Percentiles rank a stretch among this genome's conserved stretches.
Conservation (phyloP, 805 yeast genomes). For the Schwanniomyces vanrijiae region DNA sequence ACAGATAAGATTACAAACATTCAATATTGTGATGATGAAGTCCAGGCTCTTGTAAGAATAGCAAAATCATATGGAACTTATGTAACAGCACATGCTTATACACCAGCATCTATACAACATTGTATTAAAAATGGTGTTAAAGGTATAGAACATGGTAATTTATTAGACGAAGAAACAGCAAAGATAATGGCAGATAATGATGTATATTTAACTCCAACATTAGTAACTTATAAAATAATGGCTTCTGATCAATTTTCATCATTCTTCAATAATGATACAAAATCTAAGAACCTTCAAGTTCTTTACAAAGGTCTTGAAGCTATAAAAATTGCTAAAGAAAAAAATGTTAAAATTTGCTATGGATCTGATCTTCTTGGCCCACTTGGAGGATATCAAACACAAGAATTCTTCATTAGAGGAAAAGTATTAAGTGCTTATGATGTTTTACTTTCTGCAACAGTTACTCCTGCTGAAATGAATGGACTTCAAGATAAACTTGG, state of each 20-base stretch:
- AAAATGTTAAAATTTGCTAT: slow-evolving; percentile 21
- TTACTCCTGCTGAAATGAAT: slow-evolving; percentile 21
- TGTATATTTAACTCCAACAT: slow-evolving; percentile 23
- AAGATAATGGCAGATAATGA: slow-evolving; percentile 19
- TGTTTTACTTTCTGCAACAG: slow-evolving; percentile 22
- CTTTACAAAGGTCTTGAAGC: slow-evolving; percentile 18
- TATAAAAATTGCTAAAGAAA: slow-evolving; percentile 16
- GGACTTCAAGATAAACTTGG: slow-evolving; percentile 17
- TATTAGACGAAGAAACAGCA: slow-evolving; percentile 24
- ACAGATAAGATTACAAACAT: slow-evolving; percentile 20
- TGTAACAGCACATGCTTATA: slow-evolving; percentile 28
- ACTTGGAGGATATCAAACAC: slow-evolving; percentile 22
- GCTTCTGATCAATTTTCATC: slow-evolving; percentile 21
- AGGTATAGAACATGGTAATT: slow-evolving; percentile 29
- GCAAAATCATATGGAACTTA: slow-evolving; percentile 22
- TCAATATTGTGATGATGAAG: slow-evolving; percentile 23
- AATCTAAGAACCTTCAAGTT: slow-evolving; percentile 17
- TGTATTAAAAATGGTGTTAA: slow-evolving; percentile 22
- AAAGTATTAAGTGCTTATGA: slow-evolving; percentile 21
- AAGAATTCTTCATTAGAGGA: slow-evolving; percentile 21
- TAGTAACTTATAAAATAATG: slow-evolving; percentile 25
- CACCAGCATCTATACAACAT: slow-evolving; percentile 18
- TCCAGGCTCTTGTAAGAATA: slow-evolving; percentile 21
- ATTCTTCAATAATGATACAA: slow-evolving; percentile 15
- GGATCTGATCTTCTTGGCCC: slow-evolving; percentile 26